Percentiles rank a stretch among this genome's conserved stretches.
These are phyloP conservation scores for Blastomyces silverae DNA, from an alignment of 2,329 filamentous ascomycete genomes.

Conservation along the genomic window DNA sequence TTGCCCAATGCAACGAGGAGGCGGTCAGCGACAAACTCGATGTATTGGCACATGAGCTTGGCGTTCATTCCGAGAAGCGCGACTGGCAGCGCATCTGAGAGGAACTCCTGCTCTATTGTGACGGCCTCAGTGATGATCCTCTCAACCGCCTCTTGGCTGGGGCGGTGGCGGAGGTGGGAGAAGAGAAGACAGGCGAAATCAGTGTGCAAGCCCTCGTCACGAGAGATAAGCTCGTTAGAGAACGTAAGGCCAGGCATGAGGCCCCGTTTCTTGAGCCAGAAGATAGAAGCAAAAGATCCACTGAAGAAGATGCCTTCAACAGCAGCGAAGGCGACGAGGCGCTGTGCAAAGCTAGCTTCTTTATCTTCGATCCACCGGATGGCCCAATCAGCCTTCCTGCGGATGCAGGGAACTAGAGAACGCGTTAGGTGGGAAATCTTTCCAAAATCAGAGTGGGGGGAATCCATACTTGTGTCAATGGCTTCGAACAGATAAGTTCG, in stretches of 20 bases:
- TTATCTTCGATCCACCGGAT: slow-evolving; percentile 90
- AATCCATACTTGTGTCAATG: slow-evolving; percentile 80
- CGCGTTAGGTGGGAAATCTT: slow-evolving; percentile 25
- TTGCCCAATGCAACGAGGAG: slow-evolving; percentile 90
- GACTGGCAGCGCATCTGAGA: slow-evolving; percentile 89
- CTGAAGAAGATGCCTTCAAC: slow-evolving; percentile 99
- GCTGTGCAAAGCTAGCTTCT: slow-evolving; percentile 89
- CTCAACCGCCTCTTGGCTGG: slow-evolving; percentile 70
- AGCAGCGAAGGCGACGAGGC: slow-evolving; percentile 91
- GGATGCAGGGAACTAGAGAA: slow-evolving; percentile 75
- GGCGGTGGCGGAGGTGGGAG: slow-evolving; percentile 92
- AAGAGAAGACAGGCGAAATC: slow-evolving; percentile 97
- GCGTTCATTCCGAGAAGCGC: slow-evolving; percentile 97
- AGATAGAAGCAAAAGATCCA: slow-evolving; percentile 96
- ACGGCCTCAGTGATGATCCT: slow-evolving; percentile 94
- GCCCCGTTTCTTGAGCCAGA: slow-evolving; percentile 99
- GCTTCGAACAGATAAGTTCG: slow-evolving; percentile 94
- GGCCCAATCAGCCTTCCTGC: slow-evolving; percentile 98
- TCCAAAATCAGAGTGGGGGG: background rate
- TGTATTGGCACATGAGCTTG: slow-evolving; percentile 98
- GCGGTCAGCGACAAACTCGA: slow-evolving; percentile 97
- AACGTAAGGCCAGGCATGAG: slow-evolving; percentile 98
- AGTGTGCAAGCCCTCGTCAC: slow-evolving; percentile 98
- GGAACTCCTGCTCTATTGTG: slow-evolving; percentile 91
- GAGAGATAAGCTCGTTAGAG: slow-evolving; percentile 99